Evolutionary conservation across 306 rosid genomes (phyloP).

Genomic region (Coriaria nepalensis): DNA sequence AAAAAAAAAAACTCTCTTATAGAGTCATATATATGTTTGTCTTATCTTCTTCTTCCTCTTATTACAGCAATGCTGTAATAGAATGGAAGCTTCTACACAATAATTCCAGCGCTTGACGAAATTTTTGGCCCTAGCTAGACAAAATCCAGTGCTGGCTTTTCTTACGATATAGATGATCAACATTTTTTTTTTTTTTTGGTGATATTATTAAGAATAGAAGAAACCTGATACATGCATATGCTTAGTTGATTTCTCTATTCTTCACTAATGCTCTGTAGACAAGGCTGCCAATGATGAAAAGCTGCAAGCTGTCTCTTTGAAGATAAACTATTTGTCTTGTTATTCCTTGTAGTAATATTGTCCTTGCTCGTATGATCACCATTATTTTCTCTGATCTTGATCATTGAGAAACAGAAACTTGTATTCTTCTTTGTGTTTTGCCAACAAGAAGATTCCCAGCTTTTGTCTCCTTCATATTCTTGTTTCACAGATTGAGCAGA

Average conservation of each 20-base stretch:
- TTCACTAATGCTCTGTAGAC: constrained; percentile 43
- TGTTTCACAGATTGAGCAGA: constrained; percentile 8
- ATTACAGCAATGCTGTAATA: too few species aligned
- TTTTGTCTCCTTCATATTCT: constrained; percentile 4
- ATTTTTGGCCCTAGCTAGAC: too few species aligned
- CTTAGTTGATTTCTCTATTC: constrained; percentile 22
- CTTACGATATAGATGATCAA: too few species aligned
- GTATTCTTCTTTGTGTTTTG: constrained; percentile 4
- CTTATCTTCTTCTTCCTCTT: too few species aligned
- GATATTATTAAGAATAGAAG: not conserved
- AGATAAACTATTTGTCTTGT: constrained; percentile 21
- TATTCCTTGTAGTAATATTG: constrained; percentile 6
- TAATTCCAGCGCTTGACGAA: too few species aligned
- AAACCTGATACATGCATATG: not conserved
- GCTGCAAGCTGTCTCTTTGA: constrained; percentile 21
- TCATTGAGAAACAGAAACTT: constrained; percentile 13
- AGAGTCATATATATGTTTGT: too few species aligned
- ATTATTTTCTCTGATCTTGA: constrained; percentile 9
- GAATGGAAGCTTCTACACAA: too few species aligned
- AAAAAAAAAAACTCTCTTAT: too few species aligned
- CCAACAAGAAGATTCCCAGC: constrained; percentile 4
- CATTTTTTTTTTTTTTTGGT: not conserved
- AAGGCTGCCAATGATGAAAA: constrained; percentile 41
- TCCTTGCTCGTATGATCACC: constrained; percentile 4
- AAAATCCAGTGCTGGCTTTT: too few species aligned